Evolutionary conservation across 163 green algal species (phyloP).

Genomic region (Scenedesmus sp.): DNA sequence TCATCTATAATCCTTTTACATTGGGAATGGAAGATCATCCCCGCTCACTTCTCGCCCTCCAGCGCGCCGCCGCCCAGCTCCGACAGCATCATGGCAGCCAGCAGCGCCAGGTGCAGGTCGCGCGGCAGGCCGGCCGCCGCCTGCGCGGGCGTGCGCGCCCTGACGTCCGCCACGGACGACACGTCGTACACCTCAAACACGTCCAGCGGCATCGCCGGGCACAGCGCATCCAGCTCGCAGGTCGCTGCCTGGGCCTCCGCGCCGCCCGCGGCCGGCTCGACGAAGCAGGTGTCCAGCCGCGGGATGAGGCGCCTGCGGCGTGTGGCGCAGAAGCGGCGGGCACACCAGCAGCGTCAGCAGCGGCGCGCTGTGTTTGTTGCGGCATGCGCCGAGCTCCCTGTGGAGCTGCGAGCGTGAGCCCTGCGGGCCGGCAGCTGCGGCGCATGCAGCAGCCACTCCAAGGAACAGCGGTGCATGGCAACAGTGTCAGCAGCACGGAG

Average conservation of each 20-base stretch:
- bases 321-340: background rate
- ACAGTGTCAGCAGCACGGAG: too few species aligned
- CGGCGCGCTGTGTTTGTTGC: too few species aligned
- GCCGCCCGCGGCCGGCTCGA: constrained; percentile 9
- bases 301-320: constrained; percentile 31
- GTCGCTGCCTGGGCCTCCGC: constrained; percentile 24
- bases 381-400: too few species aligned
- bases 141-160: constrained; percentile 1
- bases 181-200: constrained; percentile 56
- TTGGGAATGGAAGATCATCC: too few species aligned
- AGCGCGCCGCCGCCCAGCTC: constrained; percentile 20
- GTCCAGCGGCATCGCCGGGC: constrained; percentile 50
- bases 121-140: constrained; percentile 29
- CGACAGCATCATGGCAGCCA: constrained; percentile 41
- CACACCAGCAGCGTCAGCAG: background rate
- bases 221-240: constrained; percentile 27
- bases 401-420: too few species aligned
- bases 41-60: background rate
- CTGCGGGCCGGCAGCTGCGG: background rate
- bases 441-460: background rate
- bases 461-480: too few species aligned
- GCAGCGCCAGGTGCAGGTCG: constrained; percentile 54
- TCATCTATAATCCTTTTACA: too few species aligned
- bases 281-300: background rate
- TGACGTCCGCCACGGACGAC: constrained; percentile 33